phyloP scores from a whole-genome alignment of 2,329 filamentous ascomycete species.

The Grosmannia clavigera region DNA sequence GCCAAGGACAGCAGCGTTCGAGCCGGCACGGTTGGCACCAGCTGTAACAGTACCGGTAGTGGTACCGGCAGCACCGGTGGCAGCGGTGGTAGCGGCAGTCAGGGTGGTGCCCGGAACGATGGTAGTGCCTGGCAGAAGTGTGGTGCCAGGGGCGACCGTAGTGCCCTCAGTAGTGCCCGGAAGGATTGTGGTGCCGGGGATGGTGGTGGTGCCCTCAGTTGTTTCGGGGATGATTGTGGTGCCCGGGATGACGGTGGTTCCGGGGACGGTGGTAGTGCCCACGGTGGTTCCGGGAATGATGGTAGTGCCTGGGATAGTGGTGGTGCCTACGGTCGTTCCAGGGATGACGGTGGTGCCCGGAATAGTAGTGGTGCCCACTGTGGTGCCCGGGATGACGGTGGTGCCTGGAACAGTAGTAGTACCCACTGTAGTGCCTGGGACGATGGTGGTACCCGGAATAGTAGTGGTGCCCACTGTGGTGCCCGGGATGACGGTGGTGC shows the following conservation, averaged over 20 bases:
- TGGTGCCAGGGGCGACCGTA: neutral
- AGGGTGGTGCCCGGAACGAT: neutral
- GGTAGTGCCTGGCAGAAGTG: neutral
- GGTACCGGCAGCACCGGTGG: neutral
- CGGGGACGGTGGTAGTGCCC: neutral
- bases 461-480: neutral
- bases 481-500: neutral
- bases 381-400: neutral
- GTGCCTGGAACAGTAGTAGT: neutral
- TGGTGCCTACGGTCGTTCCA: too few relatives aligned
- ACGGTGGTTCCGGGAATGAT: too few relatives aligned
- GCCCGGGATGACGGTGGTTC: neutral
- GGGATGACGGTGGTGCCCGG: too few relatives aligned
- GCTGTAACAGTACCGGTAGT: slow-evolving; percentile 5
- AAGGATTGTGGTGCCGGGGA: too few relatives aligned
- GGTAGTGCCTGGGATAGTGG: too few relatives aligned
- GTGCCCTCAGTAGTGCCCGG: too few relatives aligned
- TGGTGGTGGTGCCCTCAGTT: too few relatives aligned
- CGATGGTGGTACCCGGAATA: neutral
- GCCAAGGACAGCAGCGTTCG: slow-evolving; percentile 9
- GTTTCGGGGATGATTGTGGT: too few relatives aligned
- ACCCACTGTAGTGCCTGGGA: neutral
- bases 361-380: neutral
- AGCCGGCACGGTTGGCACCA: slow-evolving; percentile 8
- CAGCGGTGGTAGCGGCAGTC: neutral